These are phyloP conservation scores for Fusarium falciforme DNA, from an alignment of 2,329 filamentous ascomycete genomes.

Conservation along the genomic window DNA sequence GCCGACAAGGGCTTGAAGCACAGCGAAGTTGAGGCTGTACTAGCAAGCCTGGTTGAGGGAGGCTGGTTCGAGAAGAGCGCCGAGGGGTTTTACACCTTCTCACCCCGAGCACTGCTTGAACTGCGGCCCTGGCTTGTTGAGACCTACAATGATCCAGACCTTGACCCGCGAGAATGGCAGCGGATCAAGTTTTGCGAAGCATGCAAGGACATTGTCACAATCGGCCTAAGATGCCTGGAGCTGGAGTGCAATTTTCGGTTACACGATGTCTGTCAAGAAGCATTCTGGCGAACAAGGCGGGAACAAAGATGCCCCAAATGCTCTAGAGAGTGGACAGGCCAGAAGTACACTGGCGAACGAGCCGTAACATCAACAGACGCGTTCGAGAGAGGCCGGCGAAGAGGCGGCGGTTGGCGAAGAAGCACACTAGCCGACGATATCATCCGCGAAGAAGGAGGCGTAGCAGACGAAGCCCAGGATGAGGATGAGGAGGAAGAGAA, in stretches of 20 bases:
- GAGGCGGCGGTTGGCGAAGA: slow-evolving; percentile 46
- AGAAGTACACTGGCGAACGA: slow-evolving; percentile 66
- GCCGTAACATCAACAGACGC: slow-evolving; percentile 66
- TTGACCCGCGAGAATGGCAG: slow-evolving; percentile 70
- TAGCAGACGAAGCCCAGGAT: slow-evolving; percentile 38
- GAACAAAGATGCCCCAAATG: slow-evolving; percentile 74
- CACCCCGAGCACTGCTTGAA: slow-evolving; percentile 85
- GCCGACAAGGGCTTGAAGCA: slow-evolving; percentile 74
- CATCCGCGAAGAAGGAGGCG: slow-evolving; percentile 45
- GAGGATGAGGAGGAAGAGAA: slow-evolving; percentile 34
- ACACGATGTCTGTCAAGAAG: slow-evolving; percentile 80
- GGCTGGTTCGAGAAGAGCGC: slow-evolving; percentile 86
- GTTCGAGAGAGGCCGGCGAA: slow-evolving; percentile 57
- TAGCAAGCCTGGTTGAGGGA: slow-evolving; percentile 77
- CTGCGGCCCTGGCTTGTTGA: slow-evolving; percentile 85
- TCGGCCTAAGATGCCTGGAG: slow-evolving; percentile 81
- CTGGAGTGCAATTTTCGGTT: slow-evolving; percentile 75
- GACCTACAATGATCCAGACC: slow-evolving; percentile 83
- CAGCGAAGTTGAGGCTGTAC: slow-evolving; percentile 78
- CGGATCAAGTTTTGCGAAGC: slow-evolving; percentile 89
- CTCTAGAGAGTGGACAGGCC: slow-evolving; percentile 60
- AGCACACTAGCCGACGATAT: slow-evolving; percentile 51
- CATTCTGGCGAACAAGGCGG: slow-evolving; percentile 76
- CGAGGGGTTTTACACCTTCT: slow-evolving; percentile 79
- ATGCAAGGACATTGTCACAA: slow-evolving; percentile 89